A percentile compares a stretch with the other conserved stretches of the same genome.
phyloP scores from a whole-genome alignment of 2,329 filamentous ascomycete species.

The Thelonectria discophora region DNA sequence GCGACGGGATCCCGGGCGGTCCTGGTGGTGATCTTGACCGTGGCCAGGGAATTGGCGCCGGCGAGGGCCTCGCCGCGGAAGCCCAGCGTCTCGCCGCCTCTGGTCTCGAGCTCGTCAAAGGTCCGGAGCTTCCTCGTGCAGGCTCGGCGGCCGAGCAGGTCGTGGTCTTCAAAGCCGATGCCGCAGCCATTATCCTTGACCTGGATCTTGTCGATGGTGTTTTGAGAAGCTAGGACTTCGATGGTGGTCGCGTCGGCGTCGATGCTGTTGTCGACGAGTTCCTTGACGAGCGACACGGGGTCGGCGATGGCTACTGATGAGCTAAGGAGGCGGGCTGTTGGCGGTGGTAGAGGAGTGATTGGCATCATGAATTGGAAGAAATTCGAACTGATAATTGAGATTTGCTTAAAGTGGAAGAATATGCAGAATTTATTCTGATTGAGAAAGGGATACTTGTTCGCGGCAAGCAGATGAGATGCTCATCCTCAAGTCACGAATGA shows the following conservation, averaged over 20 bases:
- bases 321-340: conserved; percentile 65
- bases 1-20: conserved; percentile 69
- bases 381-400: conserved; percentile 22
- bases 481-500: not conserved
- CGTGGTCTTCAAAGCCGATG: conserved; percentile 69
- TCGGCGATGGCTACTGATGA: conserved; percentile 68
- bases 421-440: not conserved
- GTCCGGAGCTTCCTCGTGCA: conserved; percentile 77
- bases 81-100: conserved; percentile 71
- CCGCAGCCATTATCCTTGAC: conserved; percentile 79
- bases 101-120: conserved; percentile 67
- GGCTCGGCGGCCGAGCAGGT: conserved; percentile 69
- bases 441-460: not conserved
- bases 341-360: conserved; percentile 59
- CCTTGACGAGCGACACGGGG: conserved; percentile 73
- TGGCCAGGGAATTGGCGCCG: conserved; percentile 67
- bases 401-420: not conserved
- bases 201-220: conserved; percentile 74
- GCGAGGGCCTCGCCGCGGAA: conserved; percentile 81
- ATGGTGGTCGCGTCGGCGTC: conserved; percentile 75
- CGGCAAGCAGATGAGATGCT: not conserved
- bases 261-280: conserved; percentile 80
- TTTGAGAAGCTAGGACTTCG: conserved; percentile 69
- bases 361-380: conserved; percentile 49
- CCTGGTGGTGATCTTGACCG: conserved; percentile 70